Conservation (phyloP, 164 flowering plant species). For the Umbellularia californica region DNA sequence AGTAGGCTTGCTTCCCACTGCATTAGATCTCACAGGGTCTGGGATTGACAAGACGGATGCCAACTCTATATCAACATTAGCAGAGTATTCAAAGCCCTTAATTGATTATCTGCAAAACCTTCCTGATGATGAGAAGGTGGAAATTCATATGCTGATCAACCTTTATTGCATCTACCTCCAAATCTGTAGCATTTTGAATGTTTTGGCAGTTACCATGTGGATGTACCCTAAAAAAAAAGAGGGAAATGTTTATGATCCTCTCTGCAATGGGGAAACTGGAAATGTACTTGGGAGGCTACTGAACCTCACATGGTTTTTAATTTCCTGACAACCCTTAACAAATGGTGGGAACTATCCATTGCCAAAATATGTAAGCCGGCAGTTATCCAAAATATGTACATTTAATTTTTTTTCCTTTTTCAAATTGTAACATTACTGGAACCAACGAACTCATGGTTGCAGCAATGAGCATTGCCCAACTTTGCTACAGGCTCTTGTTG, state of each 20-base stretch:
- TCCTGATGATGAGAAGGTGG: conserved; percentile 81
- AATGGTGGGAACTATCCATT: not conserved
- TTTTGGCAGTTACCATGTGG: not conserved
- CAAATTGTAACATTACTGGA: too few relatives aligned
- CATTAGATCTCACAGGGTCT: conserved; percentile 82
- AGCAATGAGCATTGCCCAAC: too few relatives aligned
- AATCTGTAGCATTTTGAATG: not conserved
- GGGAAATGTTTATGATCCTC: not conserved
- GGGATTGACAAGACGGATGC: conserved; percentile 69
- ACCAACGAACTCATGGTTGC: too few relatives aligned
- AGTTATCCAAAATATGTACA: not conserved
- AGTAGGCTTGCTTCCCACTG: conserved; percentile 62
- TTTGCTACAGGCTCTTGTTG: too few relatives aligned
- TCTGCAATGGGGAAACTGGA: not conserved
- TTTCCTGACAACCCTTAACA: not conserved
- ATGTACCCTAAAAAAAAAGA: too few relatives aligned
- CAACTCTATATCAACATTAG: conserved; percentile 53
- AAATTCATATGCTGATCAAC: not conserved
- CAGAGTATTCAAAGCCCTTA: conserved; percentile 80
- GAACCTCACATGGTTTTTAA: not conserved
- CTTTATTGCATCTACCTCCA: not conserved
- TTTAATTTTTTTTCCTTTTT: too few relatives aligned
- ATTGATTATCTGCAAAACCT: conserved; percentile 57
- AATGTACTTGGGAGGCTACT: not conserved
- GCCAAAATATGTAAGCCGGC: not conserved